These are phyloP conservation scores for Ceratobasidium theobromae DNA, from an alignment of 1,284 basidiomycete genomes.

Conservation along the genomic window DNA sequence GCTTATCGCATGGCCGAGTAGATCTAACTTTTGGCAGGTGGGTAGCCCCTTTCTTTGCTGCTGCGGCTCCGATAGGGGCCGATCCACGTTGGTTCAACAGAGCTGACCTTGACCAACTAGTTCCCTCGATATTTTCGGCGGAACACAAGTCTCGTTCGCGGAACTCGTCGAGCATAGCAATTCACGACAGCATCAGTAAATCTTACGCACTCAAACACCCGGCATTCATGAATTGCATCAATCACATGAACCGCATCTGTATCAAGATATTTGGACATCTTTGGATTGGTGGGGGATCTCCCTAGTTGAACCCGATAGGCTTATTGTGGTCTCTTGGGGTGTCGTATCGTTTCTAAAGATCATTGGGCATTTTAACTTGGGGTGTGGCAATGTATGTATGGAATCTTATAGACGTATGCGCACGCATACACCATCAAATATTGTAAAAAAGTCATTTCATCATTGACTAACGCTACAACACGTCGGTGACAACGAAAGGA, in stretches of 20 bases:
- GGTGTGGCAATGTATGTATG: background rate
- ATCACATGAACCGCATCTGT: no score
- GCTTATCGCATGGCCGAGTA: slow-evolving; percentile 80
- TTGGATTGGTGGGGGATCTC: no score
- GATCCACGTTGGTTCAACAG: no score
- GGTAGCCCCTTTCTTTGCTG: slow-evolving; percentile 36
- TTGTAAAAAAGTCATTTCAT: no score
- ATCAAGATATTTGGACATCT: no score
- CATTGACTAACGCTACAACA: no score
- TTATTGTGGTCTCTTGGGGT: no score
- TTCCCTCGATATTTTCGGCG: slow-evolving; percentile 83
- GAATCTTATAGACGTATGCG: background rate
- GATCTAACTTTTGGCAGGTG: slow-evolving; percentile 96
- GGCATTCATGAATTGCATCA: no score
- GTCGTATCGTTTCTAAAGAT: background rate
- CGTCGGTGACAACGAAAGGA: background rate
- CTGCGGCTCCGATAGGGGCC: no score
- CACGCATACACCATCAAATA: background rate
- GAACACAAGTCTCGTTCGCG: slow-evolving; percentile 67
- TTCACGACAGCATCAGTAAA: background rate
- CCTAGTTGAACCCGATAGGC: no score
- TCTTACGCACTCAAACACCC: background rate
- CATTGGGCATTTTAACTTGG: background rate
- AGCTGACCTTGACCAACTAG: slow-evolving; percentile 44
- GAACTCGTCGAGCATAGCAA: slow-evolving; percentile 55